phyloP scores from a whole-genome alignment of 805 yeast genomes.

The Yarrowia bubula region DNA sequence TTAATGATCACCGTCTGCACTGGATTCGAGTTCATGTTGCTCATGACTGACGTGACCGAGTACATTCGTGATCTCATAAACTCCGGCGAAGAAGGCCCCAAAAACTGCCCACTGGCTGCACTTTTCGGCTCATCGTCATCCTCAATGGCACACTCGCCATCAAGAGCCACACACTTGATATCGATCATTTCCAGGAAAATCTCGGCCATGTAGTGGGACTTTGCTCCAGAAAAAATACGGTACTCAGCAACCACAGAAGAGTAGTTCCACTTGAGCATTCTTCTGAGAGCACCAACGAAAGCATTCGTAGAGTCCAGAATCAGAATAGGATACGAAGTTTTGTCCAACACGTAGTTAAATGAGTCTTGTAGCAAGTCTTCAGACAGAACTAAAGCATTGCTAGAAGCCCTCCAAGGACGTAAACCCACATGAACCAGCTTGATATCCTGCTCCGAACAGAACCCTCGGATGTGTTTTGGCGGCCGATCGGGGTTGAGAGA shows the following conservation, averaged over 20 bases:
- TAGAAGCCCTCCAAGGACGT: conserved; percentile 43
- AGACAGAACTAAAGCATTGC: conserved; percentile 74
- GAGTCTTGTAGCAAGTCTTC: conserved; percentile 62
- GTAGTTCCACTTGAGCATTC: conserved; percentile 85
- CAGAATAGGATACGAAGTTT: conserved; percentile 61
- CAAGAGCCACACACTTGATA: conserved; percentile 48
- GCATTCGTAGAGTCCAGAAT: conserved; percentile 79
- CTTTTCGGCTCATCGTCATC: conserved; percentile 45
- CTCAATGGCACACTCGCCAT: conserved; percentile 33
- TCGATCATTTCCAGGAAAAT: conserved; percentile 74
- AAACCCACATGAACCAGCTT: conserved; percentile 40
- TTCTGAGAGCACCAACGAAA: conserved; percentile 75
- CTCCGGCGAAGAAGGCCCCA: not conserved
- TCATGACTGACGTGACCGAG: conserved; percentile 15
- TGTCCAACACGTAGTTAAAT: conserved; percentile 62
- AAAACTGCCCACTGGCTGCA: conserved; percentile 28
- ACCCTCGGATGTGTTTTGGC: conserved; percentile 63
- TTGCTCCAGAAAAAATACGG: conserved; percentile 68
- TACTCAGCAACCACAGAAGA: conserved; percentile 83
- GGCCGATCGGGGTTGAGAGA: conserved; percentile 85
- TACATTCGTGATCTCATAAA: conserved; percentile 13
- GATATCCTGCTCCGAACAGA: conserved; percentile 49
- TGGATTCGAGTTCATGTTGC: not conserved
- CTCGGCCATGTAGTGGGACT: conserved; percentile 76
- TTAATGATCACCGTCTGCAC: conserved; percentile 39